phyloP scores from a whole-genome alignment of 257 asterid genomes.

The Leptodermis oblonga region DNA sequence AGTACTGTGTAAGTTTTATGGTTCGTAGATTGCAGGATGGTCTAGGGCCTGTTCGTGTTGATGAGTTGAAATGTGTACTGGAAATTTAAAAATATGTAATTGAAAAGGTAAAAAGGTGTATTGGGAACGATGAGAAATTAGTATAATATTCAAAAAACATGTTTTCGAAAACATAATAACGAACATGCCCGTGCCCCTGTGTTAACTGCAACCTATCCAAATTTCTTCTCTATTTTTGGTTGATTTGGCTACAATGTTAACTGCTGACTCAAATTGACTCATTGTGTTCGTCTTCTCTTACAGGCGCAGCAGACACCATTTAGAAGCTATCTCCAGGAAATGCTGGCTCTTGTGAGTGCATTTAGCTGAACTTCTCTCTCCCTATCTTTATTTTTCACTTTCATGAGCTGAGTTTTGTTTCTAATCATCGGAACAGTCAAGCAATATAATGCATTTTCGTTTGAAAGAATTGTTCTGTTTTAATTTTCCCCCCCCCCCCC shows the following conservation, averaged over 20 bases:
- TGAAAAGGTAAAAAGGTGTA: too few species aligned
- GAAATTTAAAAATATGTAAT: too few species aligned
- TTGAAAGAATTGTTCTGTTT: too few species aligned
- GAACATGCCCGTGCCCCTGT: too few species aligned
- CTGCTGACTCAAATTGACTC: background rate
- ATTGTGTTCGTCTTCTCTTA: conserved; percentile 10
- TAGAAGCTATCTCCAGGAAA: conserved; percentile 79
- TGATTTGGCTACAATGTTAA: background rate
- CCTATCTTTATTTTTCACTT: background rate
- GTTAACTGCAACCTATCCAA: background rate
- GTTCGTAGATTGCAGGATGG: background rate
- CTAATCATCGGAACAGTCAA: too few species aligned
- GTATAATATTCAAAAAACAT: too few species aligned
- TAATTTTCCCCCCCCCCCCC: too few species aligned
- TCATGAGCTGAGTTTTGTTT: background rate
- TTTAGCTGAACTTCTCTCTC: background rate
- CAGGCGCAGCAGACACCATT: conserved; percentile 93
- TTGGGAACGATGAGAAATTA: too few species aligned
- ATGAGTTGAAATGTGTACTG: too few species aligned
- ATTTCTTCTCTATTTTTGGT: background rate
- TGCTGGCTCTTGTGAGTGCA: conserved; percentile 73
- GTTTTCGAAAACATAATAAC: too few species aligned
- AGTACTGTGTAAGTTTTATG: background rate
- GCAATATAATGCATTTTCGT: too few species aligned
- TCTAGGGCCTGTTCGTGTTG: too few species aligned